Conservation (phyloP, 2,329 filamentous ascomycete genomes). For the Thielaviopsis populi region DNA sequence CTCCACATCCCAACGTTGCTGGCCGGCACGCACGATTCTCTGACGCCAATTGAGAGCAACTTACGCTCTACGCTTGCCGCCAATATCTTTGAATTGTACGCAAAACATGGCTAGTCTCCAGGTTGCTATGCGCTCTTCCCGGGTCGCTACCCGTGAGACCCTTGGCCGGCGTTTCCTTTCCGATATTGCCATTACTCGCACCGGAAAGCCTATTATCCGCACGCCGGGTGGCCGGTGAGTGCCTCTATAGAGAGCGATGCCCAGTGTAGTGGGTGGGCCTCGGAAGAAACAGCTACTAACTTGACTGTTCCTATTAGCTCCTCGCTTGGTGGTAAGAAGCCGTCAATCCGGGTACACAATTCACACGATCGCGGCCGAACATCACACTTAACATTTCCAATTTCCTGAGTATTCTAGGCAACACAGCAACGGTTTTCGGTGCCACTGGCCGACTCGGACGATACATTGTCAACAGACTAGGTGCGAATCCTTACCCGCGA, state of each 20-base stretch:
- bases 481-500: constrained; percentile 27
- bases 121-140: constrained; percentile 38
- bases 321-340: constrained; percentile 61
- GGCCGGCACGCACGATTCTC: not conserved
- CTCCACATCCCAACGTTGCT: not conserved
- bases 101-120: constrained; percentile 42
- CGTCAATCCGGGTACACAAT: not conserved
- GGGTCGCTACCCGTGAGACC: constrained; percentile 32
- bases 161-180: constrained; percentile 42
- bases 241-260: not conserved
- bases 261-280: not conserved
- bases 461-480: constrained; percentile 93
- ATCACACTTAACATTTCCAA: not conserved
- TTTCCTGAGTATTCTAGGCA: constrained; percentile 38
- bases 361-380: not conserved
- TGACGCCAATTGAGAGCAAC: not conserved
- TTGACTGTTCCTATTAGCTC: constrained; percentile 41
- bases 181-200: constrained; percentile 86
- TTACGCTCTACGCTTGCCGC: not conserved
- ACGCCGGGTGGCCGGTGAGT: constrained; percentile 76
- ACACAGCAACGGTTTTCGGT: constrained; percentile 95
- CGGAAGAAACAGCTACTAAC: constrained; percentile 21
- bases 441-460: constrained; percentile 89
- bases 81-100: not conserved
- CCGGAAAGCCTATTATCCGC: constrained; percentile 87